Evolutionary conservation across 352 stramenopile species (phyloP).

Genomic region (Globisporangium sylvaticum): DNA sequence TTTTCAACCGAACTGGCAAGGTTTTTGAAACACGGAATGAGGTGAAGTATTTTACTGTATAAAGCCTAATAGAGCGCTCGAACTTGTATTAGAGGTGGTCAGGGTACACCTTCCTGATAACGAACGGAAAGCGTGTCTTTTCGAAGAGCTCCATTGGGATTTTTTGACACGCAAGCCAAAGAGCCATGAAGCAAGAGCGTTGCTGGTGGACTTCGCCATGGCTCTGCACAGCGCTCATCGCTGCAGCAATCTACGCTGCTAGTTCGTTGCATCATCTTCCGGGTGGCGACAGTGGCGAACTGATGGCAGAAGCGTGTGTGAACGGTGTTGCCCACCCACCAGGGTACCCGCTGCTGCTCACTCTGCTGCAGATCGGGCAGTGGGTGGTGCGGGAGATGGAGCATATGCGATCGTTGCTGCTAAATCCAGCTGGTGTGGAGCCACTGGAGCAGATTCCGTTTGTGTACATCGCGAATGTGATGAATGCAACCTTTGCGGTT

Average conservation of each 20-base stretch:
- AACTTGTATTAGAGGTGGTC: neutral
- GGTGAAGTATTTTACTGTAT: neutral
- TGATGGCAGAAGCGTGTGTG: slow-evolving; percentile 89
- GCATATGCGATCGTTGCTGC: neutral
- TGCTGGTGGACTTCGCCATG: slow-evolving; percentile 8
- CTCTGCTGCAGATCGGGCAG: slow-evolving; percentile 39
- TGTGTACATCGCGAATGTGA: slow-evolving; percentile 28
- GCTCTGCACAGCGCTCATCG: slow-evolving; percentile 24
- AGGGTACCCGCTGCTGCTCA: slow-evolving; percentile 89
- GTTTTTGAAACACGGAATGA: neutral
- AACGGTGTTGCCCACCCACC: slow-evolving; percentile 90
- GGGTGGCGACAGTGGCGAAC: slow-evolving; percentile 85
- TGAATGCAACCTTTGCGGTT: slow-evolving; percentile 33
- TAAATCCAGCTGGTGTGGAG: neutral
- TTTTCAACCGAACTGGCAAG: neutral
- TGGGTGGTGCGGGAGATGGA: slow-evolving; percentile 1
- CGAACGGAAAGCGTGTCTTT: slow-evolving; percentile 9
- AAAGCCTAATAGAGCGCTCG: neutral
- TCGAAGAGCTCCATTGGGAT: neutral
- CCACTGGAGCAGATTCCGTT: slow-evolving; percentile 15
- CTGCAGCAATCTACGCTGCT: slow-evolving; percentile 19
- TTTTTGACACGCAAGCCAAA: neutral
- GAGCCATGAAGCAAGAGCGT: neutral
- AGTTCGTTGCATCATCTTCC: slow-evolving; percentile 32
- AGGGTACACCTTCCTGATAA: neutral